Conservation (phyloP, 2,329 filamentous ascomycete species). For the Diaporthe eres region DNA sequence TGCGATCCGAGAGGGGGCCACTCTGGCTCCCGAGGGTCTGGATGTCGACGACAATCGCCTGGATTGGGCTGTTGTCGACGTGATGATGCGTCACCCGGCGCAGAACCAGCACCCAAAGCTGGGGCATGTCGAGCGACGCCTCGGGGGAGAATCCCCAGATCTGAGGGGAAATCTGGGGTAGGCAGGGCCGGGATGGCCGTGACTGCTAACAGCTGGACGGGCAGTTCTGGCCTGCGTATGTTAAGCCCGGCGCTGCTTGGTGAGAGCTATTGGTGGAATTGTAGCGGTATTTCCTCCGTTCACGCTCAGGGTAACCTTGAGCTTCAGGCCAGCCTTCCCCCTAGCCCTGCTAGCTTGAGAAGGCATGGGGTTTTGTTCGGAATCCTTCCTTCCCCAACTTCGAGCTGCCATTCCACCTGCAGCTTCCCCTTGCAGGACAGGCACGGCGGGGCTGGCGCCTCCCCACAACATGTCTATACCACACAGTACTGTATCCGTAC, state of each 20-base stretch:
- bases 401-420: background rate
- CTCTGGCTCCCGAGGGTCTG: conserved; percentile 13
- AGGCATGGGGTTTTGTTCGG: conserved; percentile 17
- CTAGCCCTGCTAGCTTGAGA: conserved; percentile 1
- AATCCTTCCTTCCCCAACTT: conserved; percentile 24
- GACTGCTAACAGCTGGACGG: background rate
- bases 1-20: background rate
- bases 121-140: conserved; percentile 2
- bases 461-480: background rate
- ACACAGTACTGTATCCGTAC: background rate
- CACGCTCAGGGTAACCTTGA: conserved; percentile 9
- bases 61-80: conserved; percentile 16
- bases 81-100: conserved; percentile 29
- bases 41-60: conserved; percentile 10
- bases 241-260: background rate
- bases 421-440: conserved; percentile 11
- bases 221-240: background rate
- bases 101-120: background rate
- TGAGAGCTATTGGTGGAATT: conserved; percentile 23
- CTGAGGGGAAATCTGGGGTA: conserved; percentile 20
- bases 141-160: conserved; percentile 19
- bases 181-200: background rate
- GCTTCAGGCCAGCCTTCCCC: background rate
- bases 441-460: background rate
- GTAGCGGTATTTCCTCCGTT: conserved; percentile 9